phyloP scores from a whole-genome alignment of 805 yeast genomes.

The Candida pseudofarinosa region DNA sequence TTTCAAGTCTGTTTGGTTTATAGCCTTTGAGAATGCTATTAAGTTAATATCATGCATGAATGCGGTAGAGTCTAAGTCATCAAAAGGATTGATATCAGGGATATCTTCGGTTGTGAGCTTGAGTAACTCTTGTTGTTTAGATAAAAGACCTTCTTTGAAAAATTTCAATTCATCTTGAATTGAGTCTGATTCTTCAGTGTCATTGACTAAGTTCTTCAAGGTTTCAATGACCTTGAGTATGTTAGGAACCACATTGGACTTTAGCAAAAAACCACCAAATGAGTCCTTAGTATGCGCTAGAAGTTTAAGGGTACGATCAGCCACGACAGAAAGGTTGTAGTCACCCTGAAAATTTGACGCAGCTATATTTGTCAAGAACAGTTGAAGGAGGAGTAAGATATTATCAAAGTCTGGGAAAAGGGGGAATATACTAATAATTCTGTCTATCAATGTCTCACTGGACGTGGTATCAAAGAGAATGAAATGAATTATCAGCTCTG shows the following conservation, averaged over 20 bases:
- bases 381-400: constrained; percentile 18
- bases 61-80: constrained; percentile 33
- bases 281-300: constrained; percentile 53
- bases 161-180: constrained; percentile 35
- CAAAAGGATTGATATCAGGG: constrained; percentile 18
- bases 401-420: constrained; percentile 31
- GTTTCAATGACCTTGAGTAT: constrained; percentile 48
- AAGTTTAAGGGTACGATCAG: constrained; percentile 49
- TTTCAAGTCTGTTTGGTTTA: constrained; percentile 62
- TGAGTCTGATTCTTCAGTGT: constrained; percentile 7
- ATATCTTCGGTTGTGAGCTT: constrained; percentile 19
- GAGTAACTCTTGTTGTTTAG: constrained; percentile 42
- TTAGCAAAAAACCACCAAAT: constrained; percentile 68
- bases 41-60: constrained; percentile 54
- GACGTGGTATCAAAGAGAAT: constrained; percentile 34
- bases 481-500: constrained; percentile 76
- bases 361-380: constrained; percentile 6
- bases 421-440: constrained; percentile 28
- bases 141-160: constrained; percentile 50
- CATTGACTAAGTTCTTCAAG: constrained; percentile 19
- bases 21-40: constrained; percentile 54
- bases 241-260: constrained; percentile 55
- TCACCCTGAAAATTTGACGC: constrained; percentile 14
- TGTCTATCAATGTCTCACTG: constrained; percentile 12
- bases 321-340: constrained; percentile 25